Evolutionary conservation across 768 basidiomycete species (phyloP).

Genomic region (Pleurotus sapidus): DNA sequence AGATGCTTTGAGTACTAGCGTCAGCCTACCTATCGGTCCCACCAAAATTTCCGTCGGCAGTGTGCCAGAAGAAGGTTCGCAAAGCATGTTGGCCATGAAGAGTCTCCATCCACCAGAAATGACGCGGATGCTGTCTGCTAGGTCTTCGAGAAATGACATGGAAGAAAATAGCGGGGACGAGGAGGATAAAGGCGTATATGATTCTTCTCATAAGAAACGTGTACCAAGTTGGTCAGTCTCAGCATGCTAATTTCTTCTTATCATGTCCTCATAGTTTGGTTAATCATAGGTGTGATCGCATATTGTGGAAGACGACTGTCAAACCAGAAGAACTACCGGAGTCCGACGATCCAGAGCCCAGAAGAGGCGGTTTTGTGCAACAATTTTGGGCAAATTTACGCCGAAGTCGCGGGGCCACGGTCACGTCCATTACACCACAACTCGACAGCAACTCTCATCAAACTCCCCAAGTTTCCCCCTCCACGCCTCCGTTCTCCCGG

Average conservation of each 20-base stretch:
- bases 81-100: background rate
- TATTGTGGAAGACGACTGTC: constrained; percentile 78
- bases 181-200: constrained; percentile 67
- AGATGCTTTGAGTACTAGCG: constrained; percentile 4
- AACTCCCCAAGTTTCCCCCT: constrained; percentile 15
- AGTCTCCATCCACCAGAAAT: constrained; percentile 24
- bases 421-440: constrained; percentile 25
- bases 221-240: constrained; percentile 76
- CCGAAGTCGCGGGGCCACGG: constrained; percentile 35
- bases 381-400: constrained; percentile 47
- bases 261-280: background rate
- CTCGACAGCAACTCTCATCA: constrained; percentile 12
- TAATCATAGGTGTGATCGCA: constrained; percentile 73
- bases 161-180: constrained; percentile 35
- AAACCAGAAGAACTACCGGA: constrained; percentile 39
- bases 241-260: background rate
- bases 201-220: constrained; percentile 76
- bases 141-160: constrained; percentile 20
- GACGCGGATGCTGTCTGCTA: constrained; percentile 29
- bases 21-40: constrained; percentile 10
- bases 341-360: constrained; percentile 26
- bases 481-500: constrained; percentile 18
- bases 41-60: constrained; percentile 3
- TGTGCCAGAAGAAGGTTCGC: background rate
- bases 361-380: constrained; percentile 46